Evolutionary conservation across 192 early-diverging fungal species (phyloP).

Genomic region (Coemansia sp.): DNA sequence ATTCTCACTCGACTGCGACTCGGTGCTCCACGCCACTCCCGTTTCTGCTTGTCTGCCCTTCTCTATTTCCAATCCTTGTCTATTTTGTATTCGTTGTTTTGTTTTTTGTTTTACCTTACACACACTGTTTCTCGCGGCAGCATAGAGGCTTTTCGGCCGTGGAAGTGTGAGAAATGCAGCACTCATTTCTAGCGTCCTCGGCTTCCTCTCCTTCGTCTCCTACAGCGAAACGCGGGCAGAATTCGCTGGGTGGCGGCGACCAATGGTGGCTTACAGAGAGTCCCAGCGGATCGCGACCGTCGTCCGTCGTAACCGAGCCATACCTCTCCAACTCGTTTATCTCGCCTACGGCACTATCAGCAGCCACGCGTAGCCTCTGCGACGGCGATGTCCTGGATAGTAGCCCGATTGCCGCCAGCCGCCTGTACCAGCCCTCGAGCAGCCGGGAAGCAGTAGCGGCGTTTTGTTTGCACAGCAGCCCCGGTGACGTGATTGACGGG

Average conservation of each 20-base stretch:
- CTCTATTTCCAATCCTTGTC: neutral
- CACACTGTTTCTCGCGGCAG: neutral
- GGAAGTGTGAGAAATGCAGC: neutral
- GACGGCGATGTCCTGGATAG: neutral
- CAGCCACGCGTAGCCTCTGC: neutral
- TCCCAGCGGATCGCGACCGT: neutral
- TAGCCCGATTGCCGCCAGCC: constrained; percentile 23
- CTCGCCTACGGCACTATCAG: neutral
- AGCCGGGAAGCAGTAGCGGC: neutral
- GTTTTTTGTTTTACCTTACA: neutral
- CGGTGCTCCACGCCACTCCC: neutral
- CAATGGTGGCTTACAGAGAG: neutral
- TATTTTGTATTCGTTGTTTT: no score
- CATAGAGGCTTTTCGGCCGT: neutral
- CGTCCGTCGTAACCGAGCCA: neutral
- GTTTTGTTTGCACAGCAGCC: constrained; percentile 4
- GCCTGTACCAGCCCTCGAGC: constrained; percentile 11
- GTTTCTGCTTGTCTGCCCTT: neutral
- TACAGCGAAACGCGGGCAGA: neutral
- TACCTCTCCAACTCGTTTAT: neutral
- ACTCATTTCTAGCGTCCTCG: neutral
- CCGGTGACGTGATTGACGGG: constrained; percentile 4
- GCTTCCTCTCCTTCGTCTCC: neutral
- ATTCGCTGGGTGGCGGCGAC: neutral
- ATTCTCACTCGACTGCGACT: neutral